These are phyloP conservation scores for Kandelia obovata DNA, from an alignment of 345 rosid species.

Conservation along the genomic window DNA sequence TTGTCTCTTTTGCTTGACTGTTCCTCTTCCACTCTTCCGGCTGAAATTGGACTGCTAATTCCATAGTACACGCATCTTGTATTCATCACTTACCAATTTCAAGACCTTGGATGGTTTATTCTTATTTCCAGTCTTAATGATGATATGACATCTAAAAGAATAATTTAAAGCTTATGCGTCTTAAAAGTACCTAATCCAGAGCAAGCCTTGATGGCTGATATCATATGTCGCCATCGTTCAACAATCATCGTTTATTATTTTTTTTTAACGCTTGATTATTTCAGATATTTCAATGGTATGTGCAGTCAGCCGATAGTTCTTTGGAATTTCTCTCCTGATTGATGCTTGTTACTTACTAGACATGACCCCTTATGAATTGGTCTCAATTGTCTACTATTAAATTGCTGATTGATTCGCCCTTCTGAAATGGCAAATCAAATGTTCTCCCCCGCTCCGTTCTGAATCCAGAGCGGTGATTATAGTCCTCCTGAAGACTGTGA, in stretches of 20 bases:
- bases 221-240: constrained; percentile 20
- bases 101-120: background rate
- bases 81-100: background rate
- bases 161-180: background rate
- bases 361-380: background rate
- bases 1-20: too few relatives aligned
- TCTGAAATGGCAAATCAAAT: constrained; percentile 25
- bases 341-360: background rate
- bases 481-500: constrained; percentile 10
- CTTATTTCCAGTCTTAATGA: background rate
- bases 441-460: constrained; percentile 28
- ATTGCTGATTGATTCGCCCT: constrained; percentile 2
- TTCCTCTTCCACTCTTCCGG: too few relatives aligned
- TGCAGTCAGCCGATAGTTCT: background rate
- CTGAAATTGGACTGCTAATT: too few relatives aligned
- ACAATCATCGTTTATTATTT: background rate
- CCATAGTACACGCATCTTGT: too few relatives aligned
- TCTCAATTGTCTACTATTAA: background rate
- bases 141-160: background rate
- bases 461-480: constrained; percentile 28
- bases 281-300: constrained; percentile 8
- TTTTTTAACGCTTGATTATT: background rate
- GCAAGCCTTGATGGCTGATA: constrained; percentile 21
- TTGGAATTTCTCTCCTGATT: background rate
- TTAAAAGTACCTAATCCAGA: background rate